Evolutionary conservation across 2,329 filamentous ascomycete genomes (phyloP).

Genomic region (Stagonosporopsis tanaceti): DNA sequence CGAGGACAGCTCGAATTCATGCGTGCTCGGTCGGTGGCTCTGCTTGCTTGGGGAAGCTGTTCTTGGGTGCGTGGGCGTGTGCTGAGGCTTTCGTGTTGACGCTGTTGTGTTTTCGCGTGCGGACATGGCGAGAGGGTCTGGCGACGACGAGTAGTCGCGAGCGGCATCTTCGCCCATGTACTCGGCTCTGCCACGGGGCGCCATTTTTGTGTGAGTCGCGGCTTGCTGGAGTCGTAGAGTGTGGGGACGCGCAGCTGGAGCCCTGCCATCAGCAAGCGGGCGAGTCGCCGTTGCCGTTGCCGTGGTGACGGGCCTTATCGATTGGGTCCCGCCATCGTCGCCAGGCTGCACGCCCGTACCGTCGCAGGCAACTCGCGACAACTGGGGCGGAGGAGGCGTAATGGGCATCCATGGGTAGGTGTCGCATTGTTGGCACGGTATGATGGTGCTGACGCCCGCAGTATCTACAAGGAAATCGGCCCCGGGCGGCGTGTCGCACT

Average conservation of each 20-base stretch:
- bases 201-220: constrained; percentile 26
- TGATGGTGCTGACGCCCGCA: constrained; percentile 51
- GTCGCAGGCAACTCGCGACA: neutral
- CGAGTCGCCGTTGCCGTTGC: constrained; percentile 32
- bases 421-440: neutral
- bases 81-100: constrained; percentile 31
- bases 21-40: constrained; percentile 25
- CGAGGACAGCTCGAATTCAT: constrained; percentile 38
- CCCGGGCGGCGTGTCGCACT: constrained; percentile 80
- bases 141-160: constrained; percentile 45
- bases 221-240: constrained; percentile 10
- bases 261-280: neutral
- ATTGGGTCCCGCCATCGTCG: constrained; percentile 31
- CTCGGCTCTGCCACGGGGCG: constrained; percentile 29
- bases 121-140: constrained; percentile 47
- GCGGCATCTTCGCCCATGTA: constrained; percentile 25
- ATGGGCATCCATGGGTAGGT: constrained; percentile 54
- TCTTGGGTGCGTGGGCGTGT: constrained; percentile 24
- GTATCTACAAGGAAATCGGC: constrained; percentile 91
- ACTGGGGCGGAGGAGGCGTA: constrained; percentile 22
- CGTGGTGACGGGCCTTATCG: constrained; percentile 41
- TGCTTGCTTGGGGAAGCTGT: constrained; percentile 45
- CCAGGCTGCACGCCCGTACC: constrained; percentile 15
- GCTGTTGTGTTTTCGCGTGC: constrained; percentile 33
- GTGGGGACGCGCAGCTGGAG: constrained; percentile 10